Evolutionary conservation across 2,329 filamentous ascomycete genomes (phyloP), one percentile per base, ranked within the genome.

Genomic region (Penicillium decumbens): DNA sequence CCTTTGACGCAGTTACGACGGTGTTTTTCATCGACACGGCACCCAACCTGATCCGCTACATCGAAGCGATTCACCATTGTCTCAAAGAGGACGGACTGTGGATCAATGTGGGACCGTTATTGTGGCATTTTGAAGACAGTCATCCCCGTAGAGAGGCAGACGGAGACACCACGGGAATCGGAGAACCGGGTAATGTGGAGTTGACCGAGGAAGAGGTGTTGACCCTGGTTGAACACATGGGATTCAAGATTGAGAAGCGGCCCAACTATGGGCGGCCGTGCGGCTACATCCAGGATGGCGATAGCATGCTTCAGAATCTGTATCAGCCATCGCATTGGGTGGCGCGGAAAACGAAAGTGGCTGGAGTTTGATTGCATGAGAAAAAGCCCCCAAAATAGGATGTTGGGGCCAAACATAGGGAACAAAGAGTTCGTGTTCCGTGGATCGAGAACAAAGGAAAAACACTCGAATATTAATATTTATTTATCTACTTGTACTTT

Each of bases 21-120:
- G 88, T 95, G 9, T 98, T 97, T 74, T 98, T 98, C 74, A 85
- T 98, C 50, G 95, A 98, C 68, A 98, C 93, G 1, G 93, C 93
- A 2, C 91, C 92, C 1, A 97, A 98, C 66, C 68, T 96, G 28
- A 86, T 97, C 46, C 82, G 87, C 2, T 98, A 98, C 65, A 81
- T 98, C 29, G 84, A 95, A 65, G 85, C 90, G 1, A 88, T 97
- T 47, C 75, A 74, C 37, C 81, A 87, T 64, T 95, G 91, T 63
- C 78, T 98, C 43, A 83, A 80, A 58, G 77, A 82, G 0, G 87
- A 87, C 24, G 93, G 93, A 0, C 63, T 95, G 3, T 88, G 95
- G 76, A 80, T 95, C 64, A 98, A 98, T 64, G 75, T 95, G 23
- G 93, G 93, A 0, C 93, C 93, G 0, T 72, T 98, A 47, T 75